Percentiles rank a stretch among this genome's conserved stretches.
These are phyloP conservation scores for Penicillium soppii DNA, from an alignment of 495 filamentous ascomycete genomes.

Conservation along the genomic window DNA sequence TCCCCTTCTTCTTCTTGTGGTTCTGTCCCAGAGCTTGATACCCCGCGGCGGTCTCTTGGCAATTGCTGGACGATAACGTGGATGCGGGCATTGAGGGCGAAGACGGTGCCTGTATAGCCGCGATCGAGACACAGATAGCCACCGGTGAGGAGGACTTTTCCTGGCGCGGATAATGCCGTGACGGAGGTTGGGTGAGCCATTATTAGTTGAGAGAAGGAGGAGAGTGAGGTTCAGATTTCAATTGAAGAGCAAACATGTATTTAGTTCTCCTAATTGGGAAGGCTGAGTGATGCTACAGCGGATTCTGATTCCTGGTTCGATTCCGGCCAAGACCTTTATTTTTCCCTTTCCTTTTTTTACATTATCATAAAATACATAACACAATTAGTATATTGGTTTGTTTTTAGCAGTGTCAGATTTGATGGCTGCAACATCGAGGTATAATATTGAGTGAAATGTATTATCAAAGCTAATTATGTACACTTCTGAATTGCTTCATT, in stretches of 20 bases:
- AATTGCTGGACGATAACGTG: conserved; percentile 72
- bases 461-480: too few species aligned
- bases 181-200: conserved; percentile 24
- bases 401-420: too few species aligned
- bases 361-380: neutral
- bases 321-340: conserved; percentile 39
- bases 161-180: conserved; percentile 82
- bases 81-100: conserved; percentile 91
- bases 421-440: too few species aligned
- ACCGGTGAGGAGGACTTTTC: conserved; percentile 92
- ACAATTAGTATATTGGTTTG: too few species aligned
- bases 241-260: conserved; percentile 26
- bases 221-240: neutral
- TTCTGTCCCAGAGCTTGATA: conserved; percentile 18
- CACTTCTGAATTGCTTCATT: too few species aligned
- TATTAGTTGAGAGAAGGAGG: neutral
- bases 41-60: conserved; percentile 28
- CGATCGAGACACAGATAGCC: conserved; percentile 94
- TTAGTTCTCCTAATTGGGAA: conserved; percentile 24
- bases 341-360: neutral
- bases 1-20: conserved; percentile 34
- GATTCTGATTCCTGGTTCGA: conserved; percentile 46
- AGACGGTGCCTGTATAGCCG: conserved; percentile 83
- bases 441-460: too few species aligned
- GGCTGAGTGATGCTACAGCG: conserved; percentile 13